These are phyloP conservation scores for Phaffomyces antillensis DNA, from an alignment of 805 yeast species.

Conservation along the genomic window DNA sequence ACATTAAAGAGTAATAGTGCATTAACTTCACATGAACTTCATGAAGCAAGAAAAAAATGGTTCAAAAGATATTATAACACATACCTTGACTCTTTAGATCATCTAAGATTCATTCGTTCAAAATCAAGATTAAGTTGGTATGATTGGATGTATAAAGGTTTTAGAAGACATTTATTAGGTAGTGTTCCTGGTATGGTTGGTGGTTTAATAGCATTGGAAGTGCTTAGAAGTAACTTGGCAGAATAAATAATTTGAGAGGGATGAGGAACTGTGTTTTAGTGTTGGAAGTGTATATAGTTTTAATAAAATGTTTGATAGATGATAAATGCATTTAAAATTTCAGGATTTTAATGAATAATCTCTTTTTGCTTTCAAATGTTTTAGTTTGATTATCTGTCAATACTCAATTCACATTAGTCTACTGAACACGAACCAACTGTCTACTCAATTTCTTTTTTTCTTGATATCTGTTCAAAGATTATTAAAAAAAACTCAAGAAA, in stretches of 20 bases:
- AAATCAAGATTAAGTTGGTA: constrained; percentile 52
- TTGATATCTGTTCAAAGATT: too few relatives aligned
- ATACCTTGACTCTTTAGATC: constrained; percentile 66
- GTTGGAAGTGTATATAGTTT: neutral
- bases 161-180: constrained; percentile 59
- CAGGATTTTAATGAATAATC: too few relatives aligned
- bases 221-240: constrained; percentile 46
- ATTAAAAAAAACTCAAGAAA: too few relatives aligned
- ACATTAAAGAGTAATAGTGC: neutral
- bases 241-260: neutral
- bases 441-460: too few relatives aligned
- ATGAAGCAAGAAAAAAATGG: constrained; percentile 8
- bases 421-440: too few relatives aligned
- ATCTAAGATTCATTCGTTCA: constrained; percentile 44
- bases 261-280: neutral
- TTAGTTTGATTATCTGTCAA: too few relatives aligned
- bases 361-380: too few relatives aligned
- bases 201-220: constrained; percentile 79
- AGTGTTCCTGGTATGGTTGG: constrained; percentile 85
- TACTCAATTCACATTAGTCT: too few relatives aligned
- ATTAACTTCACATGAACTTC: constrained; percentile 1
- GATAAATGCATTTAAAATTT: too few relatives aligned
- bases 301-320: too few relatives aligned
- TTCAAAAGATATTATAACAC: constrained; percentile 57
- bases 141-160: constrained; percentile 74